phyloP scores from a whole-genome alignment of 441 rosid genomes.

The Gossypium davidsonii region DNA sequence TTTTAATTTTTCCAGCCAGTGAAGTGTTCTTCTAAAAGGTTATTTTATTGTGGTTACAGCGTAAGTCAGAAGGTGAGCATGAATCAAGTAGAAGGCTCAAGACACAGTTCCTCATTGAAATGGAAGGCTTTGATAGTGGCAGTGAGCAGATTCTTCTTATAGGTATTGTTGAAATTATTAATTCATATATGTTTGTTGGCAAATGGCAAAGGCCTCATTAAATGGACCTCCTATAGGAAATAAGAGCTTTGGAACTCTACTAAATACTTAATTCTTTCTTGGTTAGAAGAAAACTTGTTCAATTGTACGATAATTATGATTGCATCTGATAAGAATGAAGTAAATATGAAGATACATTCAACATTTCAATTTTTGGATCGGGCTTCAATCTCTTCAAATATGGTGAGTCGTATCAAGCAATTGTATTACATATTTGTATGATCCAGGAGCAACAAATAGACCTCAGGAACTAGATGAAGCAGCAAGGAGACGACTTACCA shows the following conservation, averaged over 20 bases:
- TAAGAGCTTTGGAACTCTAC: background rate
- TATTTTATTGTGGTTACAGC: conserved; percentile 41
- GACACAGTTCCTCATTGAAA: conserved; percentile 92
- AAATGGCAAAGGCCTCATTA: background rate
- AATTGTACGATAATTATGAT: background rate
- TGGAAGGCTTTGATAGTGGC: conserved; percentile 92
- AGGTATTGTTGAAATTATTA: conserved; percentile 37
- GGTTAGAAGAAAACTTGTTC: background rate
- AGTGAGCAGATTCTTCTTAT: conserved; percentile 85
- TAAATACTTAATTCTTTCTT: background rate
- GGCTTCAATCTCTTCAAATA: background rate
- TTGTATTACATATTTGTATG: conserved; percentile 9
- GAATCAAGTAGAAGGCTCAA: conserved; percentile 94
- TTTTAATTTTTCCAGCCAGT: background rate
- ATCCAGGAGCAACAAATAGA: conserved; percentile 89
- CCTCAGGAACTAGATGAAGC: conserved; percentile 99
- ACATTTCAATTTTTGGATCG: background rate
- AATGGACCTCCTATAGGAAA: background rate
- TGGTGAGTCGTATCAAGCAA: background rate
- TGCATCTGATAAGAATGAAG: background rate
- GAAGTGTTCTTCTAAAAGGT: conserved; percentile 13
- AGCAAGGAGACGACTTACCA: conserved; percentile 84
- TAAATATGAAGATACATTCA: background rate
- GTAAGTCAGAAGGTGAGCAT: conserved; percentile 95
- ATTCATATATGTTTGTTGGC: background rate